Base-by-base conservation (phyloP, 2,329 filamentous ascomycete genomes). In the Lasiodiplodia sp. region DNA sequence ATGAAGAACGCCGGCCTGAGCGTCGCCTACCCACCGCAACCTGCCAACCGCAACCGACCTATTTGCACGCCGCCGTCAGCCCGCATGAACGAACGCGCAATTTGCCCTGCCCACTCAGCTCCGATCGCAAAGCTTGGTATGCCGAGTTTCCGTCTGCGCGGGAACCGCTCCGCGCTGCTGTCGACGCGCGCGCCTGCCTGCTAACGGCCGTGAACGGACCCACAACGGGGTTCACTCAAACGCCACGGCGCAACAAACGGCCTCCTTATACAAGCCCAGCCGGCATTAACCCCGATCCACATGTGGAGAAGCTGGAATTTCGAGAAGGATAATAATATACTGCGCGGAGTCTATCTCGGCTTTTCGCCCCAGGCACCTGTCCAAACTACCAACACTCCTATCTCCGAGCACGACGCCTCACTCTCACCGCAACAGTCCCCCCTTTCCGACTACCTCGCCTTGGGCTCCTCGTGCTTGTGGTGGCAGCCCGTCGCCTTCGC, bases 401-500 rank as follows among this genome's bases (percentile, higher is more conserved):
- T 60, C 38, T 47, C 57, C 57, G 57, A 60, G 23, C 37, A 40
- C 16, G 12, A 6, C 28, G 28, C 28, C 28, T 28, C 28, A 28
- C 18, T 25, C n/a, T 18, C 14, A 18, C 55, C 31, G 18, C 34
- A 11, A 34, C 55, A 7, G 10, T 31, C 23, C 14, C 10, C 18
- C 25, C 31, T 14, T 44, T 4, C 3, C 25, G 2, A 7, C 23
- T 47, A 60, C 38, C 57, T 16, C 57, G 57, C 57, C 57, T 47
- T 47, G 10, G 25, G 12, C 58, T 63, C 58, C 58, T 51, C 58
- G 44, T 63, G 58, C 58, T 63, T 51, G 58, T 63, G 58, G 58
- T 63, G 58, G 58, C 58, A 63, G 40, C 58, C 58, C 58, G 44
- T 63, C 58, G 25, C 23, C 58, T 37, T 49, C 58, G 23, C 40